These are phyloP conservation scores for Talaromyces piceae DNA, from an alignment of 2,329 filamentous ascomycete genomes.

Conservation along the genomic window DNA sequence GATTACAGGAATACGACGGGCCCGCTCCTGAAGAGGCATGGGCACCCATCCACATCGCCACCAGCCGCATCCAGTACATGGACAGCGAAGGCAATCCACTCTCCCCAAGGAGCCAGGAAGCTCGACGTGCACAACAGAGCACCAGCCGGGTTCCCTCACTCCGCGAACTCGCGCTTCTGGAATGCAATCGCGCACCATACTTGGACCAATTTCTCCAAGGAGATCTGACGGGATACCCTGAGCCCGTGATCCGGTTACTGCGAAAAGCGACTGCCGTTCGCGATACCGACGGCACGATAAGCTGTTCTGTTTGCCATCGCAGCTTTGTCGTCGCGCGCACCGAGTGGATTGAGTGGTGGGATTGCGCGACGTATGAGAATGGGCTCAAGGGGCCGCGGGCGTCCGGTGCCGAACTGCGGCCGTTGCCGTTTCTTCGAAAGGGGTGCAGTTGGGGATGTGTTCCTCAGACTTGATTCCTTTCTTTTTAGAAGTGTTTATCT, in stretches of 20 bases:
- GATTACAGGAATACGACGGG: conserved; percentile 19
- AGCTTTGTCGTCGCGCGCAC: conserved; percentile 35
- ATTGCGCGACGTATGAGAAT: conserved; percentile 33
- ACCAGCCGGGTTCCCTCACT: conserved; percentile 30
- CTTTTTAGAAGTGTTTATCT: too few relatives aligned
- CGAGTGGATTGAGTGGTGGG: conserved; percentile 41
- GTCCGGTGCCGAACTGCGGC: conserved; percentile 25
- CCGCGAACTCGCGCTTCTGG: conserved; percentile 36
- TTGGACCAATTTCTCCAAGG: conserved; percentile 30
- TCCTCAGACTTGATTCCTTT: conserved; percentile 14
- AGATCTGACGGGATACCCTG: conserved; percentile 28
- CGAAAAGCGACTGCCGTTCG: conserved; percentile 27
- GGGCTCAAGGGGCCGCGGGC: conserved; percentile 26
- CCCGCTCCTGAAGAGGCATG: conserved; percentile 23
- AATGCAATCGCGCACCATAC: conserved; percentile 29
- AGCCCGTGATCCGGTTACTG: conserved; percentile 28
- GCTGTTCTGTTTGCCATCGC: conserved; percentile 35
- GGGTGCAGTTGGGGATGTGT: conserved; percentile 36
- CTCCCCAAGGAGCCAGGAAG: conserved; percentile 3
- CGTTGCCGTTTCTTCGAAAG: conserved; percentile 33
- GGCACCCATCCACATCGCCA: conserved; percentile 31
- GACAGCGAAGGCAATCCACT: conserved; percentile 28
- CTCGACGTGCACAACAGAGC: background rate
- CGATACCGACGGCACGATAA: conserved; percentile 29
- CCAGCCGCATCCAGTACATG: conserved; percentile 23